These are phyloP conservation scores for Neonectria sp. DNA, from an alignment of 2,329 filamentous ascomycete genomes.

Conservation along the genomic window DNA sequence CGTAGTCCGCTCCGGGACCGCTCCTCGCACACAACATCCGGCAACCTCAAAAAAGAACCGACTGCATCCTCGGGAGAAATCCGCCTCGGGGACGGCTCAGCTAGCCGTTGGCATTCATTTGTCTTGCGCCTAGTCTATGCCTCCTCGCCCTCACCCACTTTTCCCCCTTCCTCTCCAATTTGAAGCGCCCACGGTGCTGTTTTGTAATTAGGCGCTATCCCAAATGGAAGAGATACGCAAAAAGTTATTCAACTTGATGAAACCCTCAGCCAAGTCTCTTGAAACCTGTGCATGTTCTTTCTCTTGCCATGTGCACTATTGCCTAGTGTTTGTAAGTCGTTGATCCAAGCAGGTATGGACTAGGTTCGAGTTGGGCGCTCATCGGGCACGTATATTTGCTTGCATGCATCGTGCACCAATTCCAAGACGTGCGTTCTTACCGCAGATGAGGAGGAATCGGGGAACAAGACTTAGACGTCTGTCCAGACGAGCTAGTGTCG, in stretches of 20 bases:
- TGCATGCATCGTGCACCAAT: constrained; percentile 32
- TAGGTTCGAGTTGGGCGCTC: constrained; percentile 36
- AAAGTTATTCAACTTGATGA: constrained; percentile 42
- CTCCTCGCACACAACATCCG: constrained; percentile 28
- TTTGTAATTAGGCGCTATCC: constrained; percentile 49
- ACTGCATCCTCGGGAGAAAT: constrained; percentile 15
- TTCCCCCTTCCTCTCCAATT: constrained; percentile 34
- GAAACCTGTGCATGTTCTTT: neutral
- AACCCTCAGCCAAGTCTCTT: constrained; percentile 6
- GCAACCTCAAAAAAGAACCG: constrained; percentile 21
- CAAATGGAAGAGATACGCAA: constrained; percentile 42
- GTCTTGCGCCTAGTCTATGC: constrained; percentile 26
- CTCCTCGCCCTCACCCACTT: constrained; percentile 10
- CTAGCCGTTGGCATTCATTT: constrained; percentile 6
- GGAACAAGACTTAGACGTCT: constrained; percentile 28
- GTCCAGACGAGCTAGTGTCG: constrained; percentile 14
- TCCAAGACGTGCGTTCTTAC: constrained; percentile 39
- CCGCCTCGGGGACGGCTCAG: constrained; percentile 12
- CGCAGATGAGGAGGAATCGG: constrained; percentile 36
- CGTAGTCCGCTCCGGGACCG: constrained; percentile 20
- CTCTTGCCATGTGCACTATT: constrained; percentile 1
- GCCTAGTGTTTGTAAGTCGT: neutral
- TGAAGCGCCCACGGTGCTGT: constrained; percentile 47
- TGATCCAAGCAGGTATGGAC: neutral
- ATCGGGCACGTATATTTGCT: constrained; percentile 42